phyloP scores from a whole-genome alignment of 2,329 filamentous ascomycete species.

The Microdochium trichocladiopsis region DNA sequence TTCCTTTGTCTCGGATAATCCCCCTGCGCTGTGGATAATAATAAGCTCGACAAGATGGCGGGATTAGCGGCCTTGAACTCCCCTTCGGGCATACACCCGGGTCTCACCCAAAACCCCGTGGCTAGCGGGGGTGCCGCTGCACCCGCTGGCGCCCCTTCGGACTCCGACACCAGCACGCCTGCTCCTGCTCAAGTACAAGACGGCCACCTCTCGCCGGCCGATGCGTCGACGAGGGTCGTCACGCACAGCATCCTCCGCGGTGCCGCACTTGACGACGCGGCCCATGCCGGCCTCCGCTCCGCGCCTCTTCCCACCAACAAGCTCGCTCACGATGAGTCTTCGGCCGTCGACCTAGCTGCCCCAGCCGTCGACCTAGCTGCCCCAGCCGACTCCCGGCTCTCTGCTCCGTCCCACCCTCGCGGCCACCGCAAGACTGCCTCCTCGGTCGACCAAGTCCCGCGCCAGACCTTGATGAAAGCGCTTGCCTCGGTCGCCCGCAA shows the following conservation, averaged over 20 bases:
- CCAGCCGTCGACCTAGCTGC: neutral
- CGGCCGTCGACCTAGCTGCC: neutral
- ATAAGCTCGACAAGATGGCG: neutral
- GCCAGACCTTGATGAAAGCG: conserved; percentile 78
- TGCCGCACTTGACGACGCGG: neutral
- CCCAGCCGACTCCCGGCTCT: conserved; percentile 11
- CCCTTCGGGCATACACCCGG: neutral
- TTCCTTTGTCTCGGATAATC: neutral
- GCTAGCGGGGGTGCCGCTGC: neutral
- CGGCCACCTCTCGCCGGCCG: neutral
- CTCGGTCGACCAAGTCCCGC: conserved; percentile 62
- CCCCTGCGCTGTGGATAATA: neutral
- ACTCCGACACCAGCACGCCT: neutral
- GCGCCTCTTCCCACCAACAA: neutral
- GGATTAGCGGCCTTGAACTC: neutral
- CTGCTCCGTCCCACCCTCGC: conserved; percentile 11
- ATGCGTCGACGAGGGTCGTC: neutral
- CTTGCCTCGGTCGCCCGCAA: conserved; percentile 60
- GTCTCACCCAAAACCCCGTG: neutral
- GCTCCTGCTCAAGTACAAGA: neutral
- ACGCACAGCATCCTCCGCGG: neutral
- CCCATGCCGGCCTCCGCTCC: neutral
- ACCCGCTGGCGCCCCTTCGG: neutral
- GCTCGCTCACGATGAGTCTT: neutral
- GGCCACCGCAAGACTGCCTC: conserved; percentile 40